Evolutionary conservation across 2,329 filamentous ascomycete species (phyloP).

Genomic region (Penicillium freii): DNA sequence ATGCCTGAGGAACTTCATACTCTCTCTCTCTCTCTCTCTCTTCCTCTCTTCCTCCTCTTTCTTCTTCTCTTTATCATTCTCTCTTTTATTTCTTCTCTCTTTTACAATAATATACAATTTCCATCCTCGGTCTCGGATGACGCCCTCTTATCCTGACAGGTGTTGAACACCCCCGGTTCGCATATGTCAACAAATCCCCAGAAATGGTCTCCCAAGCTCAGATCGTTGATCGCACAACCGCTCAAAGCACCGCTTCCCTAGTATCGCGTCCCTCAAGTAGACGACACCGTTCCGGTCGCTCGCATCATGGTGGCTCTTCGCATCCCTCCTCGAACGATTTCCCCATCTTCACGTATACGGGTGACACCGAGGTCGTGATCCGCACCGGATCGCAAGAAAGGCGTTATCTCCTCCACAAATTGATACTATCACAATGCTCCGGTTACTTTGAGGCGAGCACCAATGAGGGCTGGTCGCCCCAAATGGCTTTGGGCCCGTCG

Average conservation of each 20-base stretch:
- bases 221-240: constrained; percentile 52
- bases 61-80: neutral
- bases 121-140: constrained; percentile 8
- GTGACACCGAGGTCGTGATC: constrained; percentile 88
- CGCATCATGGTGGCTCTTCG: constrained; percentile 70
- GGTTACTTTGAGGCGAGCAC: constrained; percentile 85
- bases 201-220: constrained; percentile 46
- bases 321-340: constrained; percentile 84
- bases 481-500: constrained; percentile 43
- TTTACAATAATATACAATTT: neutral
- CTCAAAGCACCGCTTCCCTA: constrained; percentile 62
- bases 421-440: constrained; percentile 85
- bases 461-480: constrained; percentile 70
- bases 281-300: constrained; percentile 73
- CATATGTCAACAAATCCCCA: constrained; percentile 6
- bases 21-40: neutral
- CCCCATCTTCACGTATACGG: constrained; percentile 82
- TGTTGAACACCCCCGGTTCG: constrained; percentile 10
- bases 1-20: neutral
- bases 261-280: constrained; percentile 63
- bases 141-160: constrained; percentile 13
- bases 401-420: constrained; percentile 79
- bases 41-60: neutral
- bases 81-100: neutral
- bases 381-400: constrained; percentile 68